Conservation (phyloP, 2,329 filamentous ascomycete species). For the Penicillium palitans region DNA sequence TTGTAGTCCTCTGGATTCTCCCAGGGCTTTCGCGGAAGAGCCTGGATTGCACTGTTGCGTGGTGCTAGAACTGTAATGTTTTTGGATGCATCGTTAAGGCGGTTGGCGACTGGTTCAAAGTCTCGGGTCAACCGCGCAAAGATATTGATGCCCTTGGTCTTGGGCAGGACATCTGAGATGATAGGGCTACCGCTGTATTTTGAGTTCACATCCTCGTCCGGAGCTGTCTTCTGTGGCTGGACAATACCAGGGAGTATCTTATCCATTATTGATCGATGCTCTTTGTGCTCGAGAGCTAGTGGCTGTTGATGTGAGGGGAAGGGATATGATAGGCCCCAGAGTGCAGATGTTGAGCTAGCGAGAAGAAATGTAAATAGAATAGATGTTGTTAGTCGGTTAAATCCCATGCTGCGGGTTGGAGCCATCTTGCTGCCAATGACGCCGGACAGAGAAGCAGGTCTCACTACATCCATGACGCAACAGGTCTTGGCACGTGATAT, state of each 20-base stretch:
- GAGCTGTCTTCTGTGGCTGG: conserved; percentile 24
- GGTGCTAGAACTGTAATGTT: conserved; percentile 89
- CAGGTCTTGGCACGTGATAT: conserved; percentile 22
- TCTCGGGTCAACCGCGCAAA: conserved; percentile 81
- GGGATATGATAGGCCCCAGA: conserved; percentile 14
- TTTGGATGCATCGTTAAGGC: conserved; percentile 64
- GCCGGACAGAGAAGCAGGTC: not conserved
- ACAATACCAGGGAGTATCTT: conserved; percentile 22
- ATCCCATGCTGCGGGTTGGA: conserved; percentile 20
- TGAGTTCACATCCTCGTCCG: conserved; percentile 12
- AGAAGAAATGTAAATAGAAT: conserved; percentile 16
- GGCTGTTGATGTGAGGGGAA: conserved; percentile 12
- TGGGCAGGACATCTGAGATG: conserved; percentile 81
- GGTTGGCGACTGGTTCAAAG: conserved; percentile 65
- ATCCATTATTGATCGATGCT: conserved; percentile 31
- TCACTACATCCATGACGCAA: conserved; percentile 26
- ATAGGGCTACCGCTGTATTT: conserved; percentile 54
- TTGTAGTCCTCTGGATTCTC: conserved; percentile 71
- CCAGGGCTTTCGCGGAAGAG: conserved; percentile 74
- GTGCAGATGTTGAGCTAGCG: conserved; percentile 12
- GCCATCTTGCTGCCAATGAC: conserved; percentile 3
- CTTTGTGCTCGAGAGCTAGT: conserved; percentile 17
- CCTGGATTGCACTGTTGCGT: conserved; percentile 76
- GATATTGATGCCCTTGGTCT: conserved; percentile 74
- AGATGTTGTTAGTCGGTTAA: conserved; percentile 7